Percentiles rank a stretch among this genome's conserved stretches.
Conservation (phyloP, 2,329 filamentous ascomycete genomes). For the Trichophyton simii region DNA sequence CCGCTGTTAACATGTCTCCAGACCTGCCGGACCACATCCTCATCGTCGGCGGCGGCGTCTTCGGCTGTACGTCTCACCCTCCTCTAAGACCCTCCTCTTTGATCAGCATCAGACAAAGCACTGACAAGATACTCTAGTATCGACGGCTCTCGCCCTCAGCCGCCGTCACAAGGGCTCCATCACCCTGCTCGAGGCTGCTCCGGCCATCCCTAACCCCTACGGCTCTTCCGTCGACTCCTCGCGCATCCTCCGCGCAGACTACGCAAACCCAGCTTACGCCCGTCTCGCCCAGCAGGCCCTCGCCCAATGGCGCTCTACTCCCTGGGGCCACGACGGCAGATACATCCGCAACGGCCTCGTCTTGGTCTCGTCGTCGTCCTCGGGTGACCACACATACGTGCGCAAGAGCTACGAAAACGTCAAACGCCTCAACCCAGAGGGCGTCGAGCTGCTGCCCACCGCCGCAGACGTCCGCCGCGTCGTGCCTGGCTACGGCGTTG, state of each 20-base stretch:
- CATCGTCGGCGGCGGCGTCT: slow-evolving; percentile 33
- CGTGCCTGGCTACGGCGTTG: slow-evolving; percentile 25
- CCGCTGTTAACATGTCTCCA: neutral
- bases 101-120: neutral
- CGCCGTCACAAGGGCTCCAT: slow-evolving; percentile 42
- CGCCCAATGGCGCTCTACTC: slow-evolving; percentile 47
- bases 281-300: slow-evolving; percentile 60
- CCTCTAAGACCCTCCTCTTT: neutral
- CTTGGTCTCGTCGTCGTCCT: slow-evolving; percentile 26
- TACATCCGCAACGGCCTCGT: slow-evolving; percentile 35
- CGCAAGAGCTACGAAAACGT: slow-evolving; percentile 32
- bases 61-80: slow-evolving; percentile 27
- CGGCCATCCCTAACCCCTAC: slow-evolving; percentile 45
- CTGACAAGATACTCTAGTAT: slow-evolving; percentile 28
- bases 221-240: slow-evolving; percentile 49
- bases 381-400: slow-evolving; percentile 23
- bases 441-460: slow-evolving; percentile 24
- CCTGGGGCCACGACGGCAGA: slow-evolving; percentile 33
- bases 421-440: slow-evolving; percentile 22
- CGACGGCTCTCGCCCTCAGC: slow-evolving; percentile 57
- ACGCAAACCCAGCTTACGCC: slow-evolving; percentile 66
- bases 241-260: slow-evolving; percentile 60
- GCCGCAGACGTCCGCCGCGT: slow-evolving; percentile 24
- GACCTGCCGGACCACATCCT: slow-evolving; percentile 26
- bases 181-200: slow-evolving; percentile 45